phyloP scores from a whole-genome alignment of 2,329 filamentous ascomycete species.

The Ophiostoma triangulosporum region DNA sequence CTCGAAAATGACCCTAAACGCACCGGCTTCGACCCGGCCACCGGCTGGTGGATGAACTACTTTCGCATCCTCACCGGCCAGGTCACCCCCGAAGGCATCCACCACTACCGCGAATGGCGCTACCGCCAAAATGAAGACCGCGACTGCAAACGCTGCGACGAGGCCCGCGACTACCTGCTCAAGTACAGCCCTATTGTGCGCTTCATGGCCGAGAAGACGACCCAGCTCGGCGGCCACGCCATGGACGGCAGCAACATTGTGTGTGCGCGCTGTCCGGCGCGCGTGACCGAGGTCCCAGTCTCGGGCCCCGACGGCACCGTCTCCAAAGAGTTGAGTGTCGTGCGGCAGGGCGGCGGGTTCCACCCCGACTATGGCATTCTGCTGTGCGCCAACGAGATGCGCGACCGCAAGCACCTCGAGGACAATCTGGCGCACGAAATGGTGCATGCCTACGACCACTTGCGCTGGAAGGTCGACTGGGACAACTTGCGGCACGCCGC shows the following conservation, averaged over 20 bases:
- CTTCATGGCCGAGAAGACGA: slow-evolving; percentile 74
- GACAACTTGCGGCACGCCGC: slow-evolving; percentile 73
- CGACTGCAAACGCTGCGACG: slow-evolving; percentile 72
- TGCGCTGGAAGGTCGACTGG: slow-evolving; percentile 84
- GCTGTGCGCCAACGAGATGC: slow-evolving; percentile 84
- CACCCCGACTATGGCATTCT: slow-evolving; percentile 75
- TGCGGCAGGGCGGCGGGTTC: slow-evolving; percentile 66
- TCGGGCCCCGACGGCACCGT: background rate
- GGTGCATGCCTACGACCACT: slow-evolving; percentile 91
- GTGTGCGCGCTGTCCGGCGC: slow-evolving; percentile 62
- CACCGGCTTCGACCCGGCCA: slow-evolving; percentile 49
- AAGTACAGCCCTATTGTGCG: slow-evolving; percentile 73
- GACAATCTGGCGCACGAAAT: slow-evolving; percentile 95
- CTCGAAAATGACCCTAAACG: slow-evolving; percentile 44
- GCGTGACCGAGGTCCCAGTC: slow-evolving; percentile 21
- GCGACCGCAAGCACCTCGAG: slow-evolving; percentile 68
- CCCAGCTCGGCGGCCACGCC: slow-evolving; percentile 56
- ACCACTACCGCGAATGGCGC: slow-evolving; percentile 64
- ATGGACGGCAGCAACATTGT: slow-evolving; percentile 63
- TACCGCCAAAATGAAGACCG: slow-evolving; percentile 61
- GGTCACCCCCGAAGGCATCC: slow-evolving; percentile 53
- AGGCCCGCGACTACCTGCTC: slow-evolving; percentile 71
- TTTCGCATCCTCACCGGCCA: slow-evolving; percentile 68
- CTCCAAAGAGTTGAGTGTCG: slow-evolving; percentile 29
- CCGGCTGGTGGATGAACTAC: slow-evolving; percentile 64